phyloP scores from a whole-genome alignment of 768 basidiomycete genomes.

The Podaxis mareebaensis region DNA sequence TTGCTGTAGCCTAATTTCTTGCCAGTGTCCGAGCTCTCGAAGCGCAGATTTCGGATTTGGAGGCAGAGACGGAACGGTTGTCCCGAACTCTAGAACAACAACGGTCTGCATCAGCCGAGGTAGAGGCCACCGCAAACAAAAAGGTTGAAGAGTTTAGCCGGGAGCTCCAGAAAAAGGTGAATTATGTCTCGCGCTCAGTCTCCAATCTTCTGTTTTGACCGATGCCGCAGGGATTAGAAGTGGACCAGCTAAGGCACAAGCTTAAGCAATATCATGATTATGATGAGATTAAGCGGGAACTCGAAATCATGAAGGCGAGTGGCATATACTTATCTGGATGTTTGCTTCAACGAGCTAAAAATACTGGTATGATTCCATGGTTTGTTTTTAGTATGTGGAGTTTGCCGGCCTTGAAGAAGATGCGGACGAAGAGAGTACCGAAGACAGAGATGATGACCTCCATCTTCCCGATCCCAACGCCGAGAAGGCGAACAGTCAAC shows the following conservation, averaged over 20 bases:
- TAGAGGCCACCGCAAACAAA: constrained; percentile 48
- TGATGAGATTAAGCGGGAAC: constrained; percentile 96
- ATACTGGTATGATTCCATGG: not conserved
- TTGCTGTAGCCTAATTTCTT: constrained; percentile 4
- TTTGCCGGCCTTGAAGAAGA: constrained; percentile 91
- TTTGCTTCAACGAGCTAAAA: not conserved
- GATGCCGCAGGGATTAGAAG: constrained; percentile 54
- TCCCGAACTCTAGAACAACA: constrained; percentile 67
- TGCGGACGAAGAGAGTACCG: constrained; percentile 52
- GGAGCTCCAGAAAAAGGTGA: constrained; percentile 59
- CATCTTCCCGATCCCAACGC: constrained; percentile 89
- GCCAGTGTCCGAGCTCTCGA: constrained; percentile 72
- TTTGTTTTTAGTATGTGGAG: constrained; percentile 77
- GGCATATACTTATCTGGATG: not conserved
- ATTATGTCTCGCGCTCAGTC: constrained; percentile 3
- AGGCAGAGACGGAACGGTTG: constrained; percentile 72
- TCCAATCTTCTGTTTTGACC: not conserved
- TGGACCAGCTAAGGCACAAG: constrained; percentile 65
- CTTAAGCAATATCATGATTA: constrained; percentile 82
- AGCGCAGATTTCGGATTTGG: constrained; percentile 70
- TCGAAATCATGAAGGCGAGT: constrained; percentile 95
- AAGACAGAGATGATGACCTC: constrained; percentile 50
- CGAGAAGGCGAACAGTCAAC: constrained; percentile 73
- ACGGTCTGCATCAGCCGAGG: constrained; percentile 46
- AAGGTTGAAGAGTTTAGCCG: constrained; percentile 60